Conservation (phyloP, 139 green algal genomes). For the Yamagishiella unicocca region DNA sequence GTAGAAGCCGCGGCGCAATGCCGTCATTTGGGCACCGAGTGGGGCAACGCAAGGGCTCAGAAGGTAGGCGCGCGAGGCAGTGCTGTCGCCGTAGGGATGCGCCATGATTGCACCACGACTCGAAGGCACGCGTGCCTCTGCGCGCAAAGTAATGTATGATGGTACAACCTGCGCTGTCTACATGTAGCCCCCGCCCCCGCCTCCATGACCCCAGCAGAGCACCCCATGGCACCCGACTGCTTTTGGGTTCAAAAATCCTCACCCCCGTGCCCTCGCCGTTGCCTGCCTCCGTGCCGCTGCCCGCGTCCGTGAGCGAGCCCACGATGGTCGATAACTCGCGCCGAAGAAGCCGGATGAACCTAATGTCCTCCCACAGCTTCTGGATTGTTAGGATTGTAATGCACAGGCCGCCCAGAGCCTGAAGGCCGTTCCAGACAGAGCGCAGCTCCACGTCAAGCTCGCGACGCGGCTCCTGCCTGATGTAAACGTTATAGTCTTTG, state of each 20-base stretch:
- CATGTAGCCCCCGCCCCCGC: no score
- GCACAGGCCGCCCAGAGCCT: slow-evolving; percentile 20
- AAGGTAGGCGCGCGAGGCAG: no score
- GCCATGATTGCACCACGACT: no score
- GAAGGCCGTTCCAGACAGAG: slow-evolving; percentile 1
- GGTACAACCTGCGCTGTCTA: no score
- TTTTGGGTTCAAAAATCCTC: neutral
- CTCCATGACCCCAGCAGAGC: neutral
- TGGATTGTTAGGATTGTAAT: slow-evolving; percentile 58
- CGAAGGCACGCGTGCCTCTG: no score
- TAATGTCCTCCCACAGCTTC: slow-evolving; percentile 61
- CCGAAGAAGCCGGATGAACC: slow-evolving; percentile 14
- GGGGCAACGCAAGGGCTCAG: no score
- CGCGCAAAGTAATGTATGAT: no score
- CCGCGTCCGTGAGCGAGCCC: neutral
- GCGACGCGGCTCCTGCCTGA: slow-evolving; percentile 12
- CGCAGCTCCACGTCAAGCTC: slow-evolving; percentile 25
- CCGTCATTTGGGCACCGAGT: no score
- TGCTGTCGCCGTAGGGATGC: no score
- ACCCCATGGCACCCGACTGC: neutral
- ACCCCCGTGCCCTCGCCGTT: neutral
- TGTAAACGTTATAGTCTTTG: slow-evolving; percentile 31
- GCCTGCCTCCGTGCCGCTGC: neutral
- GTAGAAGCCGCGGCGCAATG: no score
- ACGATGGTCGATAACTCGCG: neutral